phyloP scores from a whole-genome alignment of 371 early-diverging fungal species.

The Funneliformis caledonium region DNA sequence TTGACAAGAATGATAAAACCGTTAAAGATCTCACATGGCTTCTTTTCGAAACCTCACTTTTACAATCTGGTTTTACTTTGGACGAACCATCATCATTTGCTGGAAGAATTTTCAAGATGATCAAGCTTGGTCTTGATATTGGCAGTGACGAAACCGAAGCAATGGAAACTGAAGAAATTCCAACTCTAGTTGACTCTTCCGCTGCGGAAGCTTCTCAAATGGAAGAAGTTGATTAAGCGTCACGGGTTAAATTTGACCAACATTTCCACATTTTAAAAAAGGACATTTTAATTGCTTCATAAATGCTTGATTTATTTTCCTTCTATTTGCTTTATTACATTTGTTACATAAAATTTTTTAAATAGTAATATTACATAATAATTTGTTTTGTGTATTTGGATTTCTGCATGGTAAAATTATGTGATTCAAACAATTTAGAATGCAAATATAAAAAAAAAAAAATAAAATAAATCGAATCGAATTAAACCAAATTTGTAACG shows the following conservation, averaged over 20 bases:
- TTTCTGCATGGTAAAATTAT: no score
- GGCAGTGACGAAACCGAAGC: constrained; percentile 72
- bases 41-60: constrained; percentile 92
- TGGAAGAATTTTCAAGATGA: constrained; percentile 97
- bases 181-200: constrained; percentile 58
- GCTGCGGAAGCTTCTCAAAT: constrained; percentile 88
- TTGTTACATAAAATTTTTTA: no score
- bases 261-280: background rate
- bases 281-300: constrained; percentile 12
- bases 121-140: constrained; percentile 95
- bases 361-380: no score
- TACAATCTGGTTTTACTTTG: constrained; percentile 96
- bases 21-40: constrained; percentile 94
- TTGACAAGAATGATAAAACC: constrained; percentile 96
- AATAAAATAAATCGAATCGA: no score
- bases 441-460: no score
- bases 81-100: constrained; percentile 95
- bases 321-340: no score
- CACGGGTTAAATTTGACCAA: background rate
- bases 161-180: constrained; percentile 62
- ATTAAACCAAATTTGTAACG: no score
- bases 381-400: no score
- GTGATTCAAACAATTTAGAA: no score
- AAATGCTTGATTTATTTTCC: no score
- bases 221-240: constrained; percentile 54